Evolutionary conservation across 1,139 yeast genomes (phyloP).

Genomic region (Candida buenavistaensis): DNA sequence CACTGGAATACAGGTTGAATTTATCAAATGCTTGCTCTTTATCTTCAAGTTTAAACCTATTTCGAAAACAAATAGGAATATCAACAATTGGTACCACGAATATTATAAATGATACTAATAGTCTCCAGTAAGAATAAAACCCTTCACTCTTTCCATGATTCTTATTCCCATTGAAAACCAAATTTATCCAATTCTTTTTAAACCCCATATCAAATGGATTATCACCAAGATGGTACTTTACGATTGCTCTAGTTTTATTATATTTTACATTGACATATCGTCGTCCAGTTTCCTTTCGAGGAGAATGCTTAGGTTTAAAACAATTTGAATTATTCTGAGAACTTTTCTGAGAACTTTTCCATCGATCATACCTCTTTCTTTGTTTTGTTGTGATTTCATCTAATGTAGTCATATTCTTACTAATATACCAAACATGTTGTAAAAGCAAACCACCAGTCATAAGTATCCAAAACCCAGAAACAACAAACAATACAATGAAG

Average conservation of each 20-base stretch:
- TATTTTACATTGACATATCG: constrained; percentile 33
- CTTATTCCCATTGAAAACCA: constrained; percentile 30
- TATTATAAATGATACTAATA: constrained; percentile 21
- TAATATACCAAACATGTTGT: constrained; percentile 39
- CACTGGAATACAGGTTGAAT: constrained; percentile 14
- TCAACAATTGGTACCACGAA: constrained; percentile 34
- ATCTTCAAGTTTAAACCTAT: too few relatives aligned
- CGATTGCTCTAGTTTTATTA: constrained; percentile 28
- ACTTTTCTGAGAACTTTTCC: constrained; percentile 15
- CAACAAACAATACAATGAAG: constrained; percentile 40
- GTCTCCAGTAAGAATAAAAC: constrained; percentile 14
- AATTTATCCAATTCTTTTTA: constrained; percentile 34
- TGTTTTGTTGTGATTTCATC: constrained; percentile 33
- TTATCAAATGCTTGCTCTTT: too few relatives aligned
- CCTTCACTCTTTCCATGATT: constrained; percentile 16
- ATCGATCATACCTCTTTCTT: constrained; percentile 22
- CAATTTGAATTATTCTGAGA: constrained; percentile 5
- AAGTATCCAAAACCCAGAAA: constrained; percentile 41
- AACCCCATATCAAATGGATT: constrained; percentile 31
- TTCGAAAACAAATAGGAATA: constrained; percentile 15
- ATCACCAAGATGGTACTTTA: constrained; percentile 26
- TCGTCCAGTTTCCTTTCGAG: constrained; percentile 31
- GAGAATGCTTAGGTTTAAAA: constrained; percentile 12
- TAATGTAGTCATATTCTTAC: constrained; percentile 46
- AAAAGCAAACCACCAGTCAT: constrained; percentile 39